phyloP scores from a whole-genome alignment of 371 early-diverging fungal genomes.

The Mucor circinelloides region DNA sequence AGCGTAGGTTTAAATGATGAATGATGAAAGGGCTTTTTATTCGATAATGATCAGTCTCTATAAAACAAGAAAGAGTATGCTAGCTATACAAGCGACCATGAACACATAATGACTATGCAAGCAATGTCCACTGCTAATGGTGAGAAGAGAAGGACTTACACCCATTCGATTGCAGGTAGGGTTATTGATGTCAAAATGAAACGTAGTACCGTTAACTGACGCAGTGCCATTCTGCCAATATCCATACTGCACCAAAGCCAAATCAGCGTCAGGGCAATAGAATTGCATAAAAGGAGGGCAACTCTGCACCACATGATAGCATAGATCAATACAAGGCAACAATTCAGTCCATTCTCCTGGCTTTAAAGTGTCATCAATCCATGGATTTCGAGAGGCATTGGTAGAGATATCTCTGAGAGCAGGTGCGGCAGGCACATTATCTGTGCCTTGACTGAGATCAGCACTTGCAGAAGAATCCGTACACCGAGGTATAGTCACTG shows the following conservation, averaged over 20 bases:
- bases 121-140: slow-evolving; percentile 17
- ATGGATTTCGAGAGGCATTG: slow-evolving; percentile 46
- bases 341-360: slow-evolving; percentile 60
- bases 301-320: slow-evolving; percentile 66
- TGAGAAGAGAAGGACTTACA: slow-evolving; percentile 25
- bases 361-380: slow-evolving; percentile 40
- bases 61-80: background rate
- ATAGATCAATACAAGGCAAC: slow-evolving; percentile 67
- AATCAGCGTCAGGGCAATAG: slow-evolving; percentile 58
- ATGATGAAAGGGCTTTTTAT: background rate
- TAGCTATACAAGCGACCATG: background rate
- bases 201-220: slow-evolving; percentile 20
- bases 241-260: slow-evolving; percentile 48
- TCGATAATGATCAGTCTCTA: background rate
- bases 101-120: background rate
- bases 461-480: slow-evolving; percentile 34
- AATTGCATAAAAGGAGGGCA: slow-evolving; percentile 68
- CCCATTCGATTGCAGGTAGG: slow-evolving; percentile 50
- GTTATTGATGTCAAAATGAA: slow-evolving; percentile 29
- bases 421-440: slow-evolving; percentile 22
- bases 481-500: slow-evolving; percentile 67
- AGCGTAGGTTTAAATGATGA: background rate
- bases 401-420: slow-evolving; percentile 33
- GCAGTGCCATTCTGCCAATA: slow-evolving; percentile 41
- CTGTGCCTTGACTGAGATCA: slow-evolving; percentile 21